A percentile compares a stretch with the other conserved stretches of the same genome.
Evolutionary conservation across 2,329 filamentous ascomycete species (phyloP).

Genomic region (Colletotrichum lupini): DNA sequence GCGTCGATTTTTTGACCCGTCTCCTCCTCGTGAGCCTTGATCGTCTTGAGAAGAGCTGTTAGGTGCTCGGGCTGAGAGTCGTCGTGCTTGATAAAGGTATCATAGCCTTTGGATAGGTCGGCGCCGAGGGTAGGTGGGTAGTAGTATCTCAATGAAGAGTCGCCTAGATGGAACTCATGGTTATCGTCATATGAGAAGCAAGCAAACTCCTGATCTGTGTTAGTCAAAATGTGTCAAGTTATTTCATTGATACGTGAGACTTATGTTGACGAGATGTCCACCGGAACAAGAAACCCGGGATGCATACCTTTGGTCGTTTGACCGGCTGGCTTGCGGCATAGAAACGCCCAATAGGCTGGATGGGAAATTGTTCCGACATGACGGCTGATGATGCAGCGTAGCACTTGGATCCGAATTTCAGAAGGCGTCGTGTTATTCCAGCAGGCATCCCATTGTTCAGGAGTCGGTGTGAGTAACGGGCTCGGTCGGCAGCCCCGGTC

Average conservation of each 20-base stretch:
- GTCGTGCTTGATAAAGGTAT: slow-evolving; percentile 85
- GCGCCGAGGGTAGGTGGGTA: slow-evolving; percentile 79
- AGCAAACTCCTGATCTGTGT: slow-evolving; percentile 77
- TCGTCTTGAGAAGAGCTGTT: slow-evolving; percentile 81
- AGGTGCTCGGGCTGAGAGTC: slow-evolving; percentile 88
- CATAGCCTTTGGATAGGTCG: slow-evolving; percentile 84
- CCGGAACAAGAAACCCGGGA: not conserved
- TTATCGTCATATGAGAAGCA: slow-evolving; percentile 93
- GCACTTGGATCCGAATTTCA: not conserved
- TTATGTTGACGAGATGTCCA: not conserved
- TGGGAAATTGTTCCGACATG: slow-evolving; percentile 59
- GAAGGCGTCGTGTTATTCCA: not conserved
- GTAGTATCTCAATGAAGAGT: slow-evolving; percentile 87
- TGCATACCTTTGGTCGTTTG: slow-evolving; percentile 74
- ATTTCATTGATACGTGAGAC: not conserved
- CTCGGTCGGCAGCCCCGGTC: slow-evolving; percentile 17
- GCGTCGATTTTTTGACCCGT: slow-evolving; percentile 76
- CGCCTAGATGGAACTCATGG: slow-evolving; percentile 80
- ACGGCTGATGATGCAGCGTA: not conserved
- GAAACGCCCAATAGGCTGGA: slow-evolving; percentile 79
- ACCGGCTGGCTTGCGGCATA: slow-evolving; percentile 75
- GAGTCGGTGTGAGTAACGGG: not conserved
- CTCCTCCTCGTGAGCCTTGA: slow-evolving; percentile 78
- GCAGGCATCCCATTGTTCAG: not conserved
- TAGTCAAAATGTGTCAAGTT: not conserved